Evolutionary conservation across 257 asterid species (phyloP).

Genomic region (Gardenia jasminoides): DNA sequence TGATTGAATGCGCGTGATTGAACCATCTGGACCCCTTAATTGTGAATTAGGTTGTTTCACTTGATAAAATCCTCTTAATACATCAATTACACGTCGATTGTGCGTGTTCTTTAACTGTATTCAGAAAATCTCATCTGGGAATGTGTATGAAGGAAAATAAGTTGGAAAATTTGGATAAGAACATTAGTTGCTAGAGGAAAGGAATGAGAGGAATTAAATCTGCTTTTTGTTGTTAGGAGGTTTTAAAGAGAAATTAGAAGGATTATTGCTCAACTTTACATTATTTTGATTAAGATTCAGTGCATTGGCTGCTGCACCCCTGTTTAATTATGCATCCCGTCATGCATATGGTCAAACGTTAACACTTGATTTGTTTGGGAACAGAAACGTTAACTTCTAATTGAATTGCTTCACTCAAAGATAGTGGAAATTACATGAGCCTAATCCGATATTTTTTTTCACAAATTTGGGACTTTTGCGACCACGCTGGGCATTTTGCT

Average conservation of each 20-base stretch:
- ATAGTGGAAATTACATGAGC: no score
- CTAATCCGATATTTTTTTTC: no score
- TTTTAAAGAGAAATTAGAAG: no score
- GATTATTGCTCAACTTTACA: no score
- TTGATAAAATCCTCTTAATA: background rate
- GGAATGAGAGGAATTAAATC: background rate
- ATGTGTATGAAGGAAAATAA: background rate
- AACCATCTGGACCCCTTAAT: background rate
- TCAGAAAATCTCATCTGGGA: background rate
- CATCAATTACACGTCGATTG: background rate
- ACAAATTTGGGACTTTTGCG: background rate
- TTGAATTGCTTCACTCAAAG: no score
- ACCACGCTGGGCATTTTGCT: background rate
- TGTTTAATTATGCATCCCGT: no score
- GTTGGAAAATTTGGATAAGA: background rate
- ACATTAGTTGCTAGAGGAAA: background rate
- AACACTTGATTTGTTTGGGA: no score
- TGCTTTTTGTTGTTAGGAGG: no score
- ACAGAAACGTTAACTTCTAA: no score
- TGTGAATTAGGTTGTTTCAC: background rate
- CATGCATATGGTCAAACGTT: no score
- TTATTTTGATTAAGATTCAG: no score
- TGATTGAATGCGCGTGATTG: background rate
- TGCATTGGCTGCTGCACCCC: no score
- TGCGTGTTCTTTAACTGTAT: background rate